Percentiles rank a stretch among this genome's conserved stretches.
phyloP scores from a whole-genome alignment of 2,329 filamentous ascomycete species.

The Didymella sp. region DNA sequence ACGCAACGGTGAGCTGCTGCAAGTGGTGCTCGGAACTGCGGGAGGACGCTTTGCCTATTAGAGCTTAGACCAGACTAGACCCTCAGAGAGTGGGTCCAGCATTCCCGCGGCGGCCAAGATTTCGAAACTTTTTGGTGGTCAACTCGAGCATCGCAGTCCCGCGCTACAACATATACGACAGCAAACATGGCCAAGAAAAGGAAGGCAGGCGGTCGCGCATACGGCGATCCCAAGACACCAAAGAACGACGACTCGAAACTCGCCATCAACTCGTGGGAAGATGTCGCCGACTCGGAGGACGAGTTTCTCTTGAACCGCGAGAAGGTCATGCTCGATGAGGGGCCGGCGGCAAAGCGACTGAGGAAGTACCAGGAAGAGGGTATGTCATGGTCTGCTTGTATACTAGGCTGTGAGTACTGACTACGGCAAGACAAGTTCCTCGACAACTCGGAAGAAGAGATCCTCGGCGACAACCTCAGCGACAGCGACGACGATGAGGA shows the following conservation, averaged over 20 bases:
- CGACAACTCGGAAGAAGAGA: constrained; percentile 68
- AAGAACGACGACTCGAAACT: constrained; percentile 62
- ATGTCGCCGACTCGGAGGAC: constrained; percentile 92
- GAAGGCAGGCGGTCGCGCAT: constrained; percentile 67
- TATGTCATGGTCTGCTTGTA: constrained; percentile 31
- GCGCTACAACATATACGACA: constrained; percentile 15
- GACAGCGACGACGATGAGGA: constrained; percentile 57
- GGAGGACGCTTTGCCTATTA: constrained; percentile 8
- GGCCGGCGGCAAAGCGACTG: constrained; percentile 76
- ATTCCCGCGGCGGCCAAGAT: constrained; percentile 40
- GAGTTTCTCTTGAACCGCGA: constrained; percentile 90
- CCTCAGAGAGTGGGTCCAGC: constrained; percentile 12
- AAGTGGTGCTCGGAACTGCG: not conserved
- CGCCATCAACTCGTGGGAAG: constrained; percentile 69
- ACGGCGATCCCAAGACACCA: constrained; percentile 44
- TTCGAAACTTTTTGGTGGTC: constrained; percentile 25
- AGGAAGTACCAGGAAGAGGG: constrained; percentile 73
- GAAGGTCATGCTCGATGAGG: constrained; percentile 84
- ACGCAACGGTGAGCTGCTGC: not conserved
- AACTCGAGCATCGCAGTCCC: constrained; percentile 2
- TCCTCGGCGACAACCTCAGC: constrained; percentile 60
- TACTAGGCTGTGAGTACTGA: constrained; percentile 13
- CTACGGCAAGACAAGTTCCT: constrained; percentile 60
- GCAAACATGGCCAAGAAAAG: constrained; percentile 64
- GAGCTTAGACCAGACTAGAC: not conserved